Conservation (phyloP, 257 asterid genomes). For the Oldenlandia corymbosa region DNA sequence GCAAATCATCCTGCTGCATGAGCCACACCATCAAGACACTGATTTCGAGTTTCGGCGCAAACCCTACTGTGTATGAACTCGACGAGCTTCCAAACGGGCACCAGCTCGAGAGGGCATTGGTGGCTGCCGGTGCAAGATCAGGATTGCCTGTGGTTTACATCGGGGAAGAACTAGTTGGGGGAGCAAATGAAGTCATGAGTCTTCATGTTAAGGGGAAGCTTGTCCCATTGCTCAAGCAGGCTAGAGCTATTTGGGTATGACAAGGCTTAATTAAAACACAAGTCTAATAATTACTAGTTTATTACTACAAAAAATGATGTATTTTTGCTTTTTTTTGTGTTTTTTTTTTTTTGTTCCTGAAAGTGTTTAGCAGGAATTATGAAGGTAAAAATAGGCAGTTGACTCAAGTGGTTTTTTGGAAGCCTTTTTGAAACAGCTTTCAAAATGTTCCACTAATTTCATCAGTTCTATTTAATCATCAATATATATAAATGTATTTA, state of each 20-base stretch:
- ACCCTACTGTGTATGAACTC: conserved; percentile 49
- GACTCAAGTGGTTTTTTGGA: too few relatives aligned
- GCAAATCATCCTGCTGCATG: conserved; percentile 68
- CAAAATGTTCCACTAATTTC: too few relatives aligned
- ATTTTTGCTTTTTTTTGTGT: too few relatives aligned
- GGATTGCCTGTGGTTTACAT: conserved; percentile 65
- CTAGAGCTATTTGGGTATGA: conserved; percentile 69
- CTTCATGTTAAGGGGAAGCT: conserved; percentile 66
- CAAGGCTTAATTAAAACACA: too few relatives aligned
- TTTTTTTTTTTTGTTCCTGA: too few relatives aligned
- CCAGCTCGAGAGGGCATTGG: conserved; percentile 50
- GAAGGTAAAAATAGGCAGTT: too few relatives aligned
- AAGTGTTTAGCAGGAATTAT: too few relatives aligned
- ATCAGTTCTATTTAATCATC: too few relatives aligned
- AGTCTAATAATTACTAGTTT: too few relatives aligned
- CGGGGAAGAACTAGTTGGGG: conserved; percentile 56
- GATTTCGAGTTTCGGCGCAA: conserved; percentile 64
- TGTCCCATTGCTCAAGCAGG: conserved; percentile 63
- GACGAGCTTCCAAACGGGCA: conserved; percentile 57
- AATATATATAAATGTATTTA: too few relatives aligned
- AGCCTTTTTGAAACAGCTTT: too few relatives aligned
- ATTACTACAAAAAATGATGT: too few relatives aligned
- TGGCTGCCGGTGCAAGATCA: conserved; percentile 26
- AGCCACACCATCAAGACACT: conserved; percentile 59
- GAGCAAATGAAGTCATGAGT: conserved; percentile 68